A percentile compares a stretch with the other conserved stretches of the same genome.
Evolutionary conservation across 1,284 basidiomycete genomes (phyloP).

Genomic region (Boletellus dicymbophilus): DNA sequence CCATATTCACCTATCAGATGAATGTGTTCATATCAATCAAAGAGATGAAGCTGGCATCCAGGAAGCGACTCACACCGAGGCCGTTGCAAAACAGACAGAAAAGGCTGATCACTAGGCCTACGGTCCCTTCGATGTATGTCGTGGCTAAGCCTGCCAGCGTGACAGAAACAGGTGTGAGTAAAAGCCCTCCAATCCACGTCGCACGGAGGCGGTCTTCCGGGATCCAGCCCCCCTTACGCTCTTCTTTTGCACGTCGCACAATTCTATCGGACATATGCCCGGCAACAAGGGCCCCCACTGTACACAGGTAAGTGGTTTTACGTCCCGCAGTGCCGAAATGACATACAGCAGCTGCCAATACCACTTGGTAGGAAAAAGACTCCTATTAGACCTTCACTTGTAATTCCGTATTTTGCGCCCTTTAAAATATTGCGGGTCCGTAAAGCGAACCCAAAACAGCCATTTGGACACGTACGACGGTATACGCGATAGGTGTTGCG

Average conservation of each 20-base stretch:
- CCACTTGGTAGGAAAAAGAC: slow-evolving; percentile 62
- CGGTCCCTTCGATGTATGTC: slow-evolving; percentile 39
- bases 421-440: slow-evolving; percentile 25
- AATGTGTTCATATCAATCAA: neutral
- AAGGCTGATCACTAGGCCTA: slow-evolving; percentile 43
- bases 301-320: neutral
- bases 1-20: slow-evolving; percentile 43
- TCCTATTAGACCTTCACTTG: slow-evolving; percentile 59
- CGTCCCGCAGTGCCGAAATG: neutral
- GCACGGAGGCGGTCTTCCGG: slow-evolving; percentile 65
- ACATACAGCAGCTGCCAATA: slow-evolving; percentile 60
- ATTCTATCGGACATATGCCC: slow-evolving; percentile 56
- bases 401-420: slow-evolving; percentile 60
- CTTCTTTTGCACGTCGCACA: slow-evolving; percentile 46
- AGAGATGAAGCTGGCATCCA: too few relatives aligned
- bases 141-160: slow-evolving; percentile 20
- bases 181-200: slow-evolving; percentile 43
- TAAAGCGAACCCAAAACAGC: neutral
- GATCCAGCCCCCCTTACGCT: slow-evolving; percentile 48
- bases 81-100: slow-evolving; percentile 51
- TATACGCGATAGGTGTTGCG: slow-evolving; percentile 35
- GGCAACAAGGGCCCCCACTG: slow-evolving; percentile 54
- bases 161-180: slow-evolving; percentile 41
- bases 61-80: slow-evolving; percentile 40
- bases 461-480: slow-evolving; percentile 29